Evolutionary conservation across 2,329 filamentous ascomycete species (phyloP).

Genomic region (Clonostachys byssicola): DNA sequence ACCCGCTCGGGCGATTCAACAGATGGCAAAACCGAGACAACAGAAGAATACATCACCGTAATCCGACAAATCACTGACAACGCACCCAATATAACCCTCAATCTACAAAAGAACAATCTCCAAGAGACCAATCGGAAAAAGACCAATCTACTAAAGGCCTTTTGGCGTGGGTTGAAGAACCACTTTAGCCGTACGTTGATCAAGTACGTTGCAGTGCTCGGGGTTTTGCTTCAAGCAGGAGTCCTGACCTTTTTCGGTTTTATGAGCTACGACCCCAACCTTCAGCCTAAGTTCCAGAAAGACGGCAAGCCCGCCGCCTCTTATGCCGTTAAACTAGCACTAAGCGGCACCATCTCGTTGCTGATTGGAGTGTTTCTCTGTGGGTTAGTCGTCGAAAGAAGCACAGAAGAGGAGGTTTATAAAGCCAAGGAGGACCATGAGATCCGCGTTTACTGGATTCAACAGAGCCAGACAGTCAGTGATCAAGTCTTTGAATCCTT

Average conservation of each 20-base stretch:
- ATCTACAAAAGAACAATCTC: no score
- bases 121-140: neutral
- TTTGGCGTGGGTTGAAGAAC: no score
- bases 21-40: no score
- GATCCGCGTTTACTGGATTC: no score
- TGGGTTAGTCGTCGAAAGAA: conserved; percentile 20
- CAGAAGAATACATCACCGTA: no score
- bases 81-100: no score
- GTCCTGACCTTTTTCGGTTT: neutral
- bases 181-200: neutral
- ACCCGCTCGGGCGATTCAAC: no score
- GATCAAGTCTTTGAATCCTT: no score
- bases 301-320: neutral
- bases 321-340: neutral
- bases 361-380: conserved; percentile 19
- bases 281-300: neutral
- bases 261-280: neutral
- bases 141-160: no score
- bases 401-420: conserved; percentile 13
- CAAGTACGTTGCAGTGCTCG: neutral
- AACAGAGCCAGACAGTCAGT: no score
- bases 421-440: no score
- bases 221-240: neutral
- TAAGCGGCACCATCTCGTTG: conserved; percentile 3
- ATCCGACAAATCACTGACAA: no score